Conservation (phyloP, 2,329 filamentous ascomycete genomes). For the Podosphaera fusca region DNA sequence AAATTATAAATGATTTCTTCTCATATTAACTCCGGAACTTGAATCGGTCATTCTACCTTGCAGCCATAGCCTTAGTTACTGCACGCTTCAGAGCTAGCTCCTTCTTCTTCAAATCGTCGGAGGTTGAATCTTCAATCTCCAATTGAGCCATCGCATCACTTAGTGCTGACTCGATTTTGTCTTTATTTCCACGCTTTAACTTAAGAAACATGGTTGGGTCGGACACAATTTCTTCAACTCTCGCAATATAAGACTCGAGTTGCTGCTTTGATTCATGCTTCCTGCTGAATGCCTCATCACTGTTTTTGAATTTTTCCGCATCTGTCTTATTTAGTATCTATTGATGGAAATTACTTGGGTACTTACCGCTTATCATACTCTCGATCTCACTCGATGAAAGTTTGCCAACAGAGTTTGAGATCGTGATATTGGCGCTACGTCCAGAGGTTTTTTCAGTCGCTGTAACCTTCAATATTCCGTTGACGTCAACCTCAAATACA, state of each 20-base stretch:
- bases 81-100: slow-evolving; percentile 93
- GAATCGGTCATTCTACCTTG: slow-evolving; percentile 36
- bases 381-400: slow-evolving; percentile 87
- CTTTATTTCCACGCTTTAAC: slow-evolving; percentile 97
- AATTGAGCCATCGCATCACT: slow-evolving; percentile 95
- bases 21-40: not conserved
- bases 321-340: slow-evolving; percentile 23
- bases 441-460: slow-evolving; percentile 98
- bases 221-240: slow-evolving; percentile 95
- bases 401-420: slow-evolving; percentile 98
- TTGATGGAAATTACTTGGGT: not conserved
- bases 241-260: slow-evolving; percentile 95
- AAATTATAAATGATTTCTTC: too few species aligned
- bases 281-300: slow-evolving; percentile 97
- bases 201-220: slow-evolving; percentile 90
- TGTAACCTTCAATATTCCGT: slow-evolving; percentile 98
- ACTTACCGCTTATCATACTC: slow-evolving; percentile 73
- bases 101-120: slow-evolving; percentile 99
- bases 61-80: slow-evolving; percentile 91
- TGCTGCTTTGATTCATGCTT: slow-evolving; percentile 97
- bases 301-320: slow-evolving; percentile 95
- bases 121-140: slow-evolving; percentile 74
- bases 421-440: slow-evolving; percentile 97
- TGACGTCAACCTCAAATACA: slow-evolving; percentile 98
- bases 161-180: slow-evolving; percentile 95